A percentile compares a stretch with the other conserved stretches of the same genome.
phyloP scores from a whole-genome alignment of 2,329 filamentous ascomycete species.

The Aspergillus neotritici region DNA sequence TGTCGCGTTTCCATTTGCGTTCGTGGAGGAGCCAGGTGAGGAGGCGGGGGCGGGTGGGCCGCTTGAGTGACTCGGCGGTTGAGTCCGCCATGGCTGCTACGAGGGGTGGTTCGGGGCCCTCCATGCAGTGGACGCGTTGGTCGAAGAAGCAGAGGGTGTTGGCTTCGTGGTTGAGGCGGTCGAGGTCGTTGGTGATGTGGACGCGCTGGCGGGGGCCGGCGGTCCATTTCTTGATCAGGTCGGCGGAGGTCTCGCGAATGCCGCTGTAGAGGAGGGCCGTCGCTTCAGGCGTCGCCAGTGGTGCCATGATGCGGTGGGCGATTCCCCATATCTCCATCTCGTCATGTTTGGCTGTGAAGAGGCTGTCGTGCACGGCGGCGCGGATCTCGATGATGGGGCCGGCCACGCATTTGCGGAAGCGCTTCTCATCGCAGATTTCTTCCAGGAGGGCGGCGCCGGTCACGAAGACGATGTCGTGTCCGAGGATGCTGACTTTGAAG shows the following conservation, averaged over 20 bases:
- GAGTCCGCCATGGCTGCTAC: constrained; percentile 51
- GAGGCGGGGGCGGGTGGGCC: constrained; percentile 48
- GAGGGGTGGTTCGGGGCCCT: constrained; percentile 45
- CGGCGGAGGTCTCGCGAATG: constrained; percentile 46
- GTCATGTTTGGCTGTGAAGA: constrained; percentile 55
- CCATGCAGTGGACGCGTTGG: constrained; percentile 45
- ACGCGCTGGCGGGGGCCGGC: constrained; percentile 37
- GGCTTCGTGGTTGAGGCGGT: constrained; percentile 50
- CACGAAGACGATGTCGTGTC: constrained; percentile 46
- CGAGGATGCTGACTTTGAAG: constrained; percentile 51
- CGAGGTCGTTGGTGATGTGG: constrained; percentile 47
- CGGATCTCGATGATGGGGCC: constrained; percentile 52
- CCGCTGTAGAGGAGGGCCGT: constrained; percentile 42
- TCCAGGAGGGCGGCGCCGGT: constrained; percentile 54
- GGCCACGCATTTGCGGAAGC: constrained; percentile 53
- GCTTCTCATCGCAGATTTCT: constrained; percentile 61
- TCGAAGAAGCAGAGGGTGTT: constrained; percentile 49
- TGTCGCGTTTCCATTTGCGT: constrained; percentile 51
- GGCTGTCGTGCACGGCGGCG: constrained; percentile 57
- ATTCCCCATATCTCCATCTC: constrained; percentile 57
- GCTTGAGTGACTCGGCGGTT: constrained; percentile 53
- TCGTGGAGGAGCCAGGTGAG: constrained; percentile 51
- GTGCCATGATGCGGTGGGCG: constrained; percentile 49
- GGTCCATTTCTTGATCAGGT: constrained; percentile 50
- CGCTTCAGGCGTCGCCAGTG: constrained; percentile 40